Evolutionary conservation across 83 land plant species (phyloP).

Genomic region (Isoetes engelmannii): DNA sequence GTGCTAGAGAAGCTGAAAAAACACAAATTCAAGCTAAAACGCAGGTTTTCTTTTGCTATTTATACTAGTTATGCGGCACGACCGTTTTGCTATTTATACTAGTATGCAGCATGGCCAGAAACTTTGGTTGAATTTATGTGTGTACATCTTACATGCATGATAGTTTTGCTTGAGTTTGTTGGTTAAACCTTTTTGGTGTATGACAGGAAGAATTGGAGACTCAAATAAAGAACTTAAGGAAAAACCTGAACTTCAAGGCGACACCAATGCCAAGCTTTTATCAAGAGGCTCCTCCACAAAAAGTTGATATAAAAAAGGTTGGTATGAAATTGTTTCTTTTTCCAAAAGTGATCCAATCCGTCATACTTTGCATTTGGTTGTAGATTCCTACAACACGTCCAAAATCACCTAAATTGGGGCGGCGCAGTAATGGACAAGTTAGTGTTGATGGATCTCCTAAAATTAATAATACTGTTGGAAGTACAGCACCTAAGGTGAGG

Average conservation of each 20-base stretch:
- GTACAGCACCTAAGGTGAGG: no score
- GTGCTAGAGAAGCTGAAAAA: constrained; percentile 44
- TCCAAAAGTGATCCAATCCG: background rate
- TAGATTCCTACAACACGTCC: constrained; percentile 10
- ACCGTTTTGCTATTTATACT: no score
- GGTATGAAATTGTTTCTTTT: background rate
- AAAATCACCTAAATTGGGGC: constrained; percentile 13
- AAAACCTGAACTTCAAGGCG: constrained; percentile 7
- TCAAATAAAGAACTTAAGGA: constrained; percentile 10
- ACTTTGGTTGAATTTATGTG: no score
- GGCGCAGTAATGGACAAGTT: background rate
- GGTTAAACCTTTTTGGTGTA: background rate
- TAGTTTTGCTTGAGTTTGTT: background rate
- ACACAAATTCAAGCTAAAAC: constrained; percentile 36
- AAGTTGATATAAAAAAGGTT: constrained; percentile 9
- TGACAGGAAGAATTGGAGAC: constrained; percentile 9
- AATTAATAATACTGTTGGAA: background rate
- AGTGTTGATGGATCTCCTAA: constrained; percentile 8
- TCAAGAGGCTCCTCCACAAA: constrained; percentile 4
- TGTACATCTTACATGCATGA: no score
- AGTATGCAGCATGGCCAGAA: no score
- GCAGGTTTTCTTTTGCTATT: constrained; percentile 31
- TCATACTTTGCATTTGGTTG: background rate
- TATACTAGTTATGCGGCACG: no score
- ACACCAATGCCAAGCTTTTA: constrained; percentile 14